These are phyloP conservation scores for Trichopus zeylanicus DNA, from an alignment of 116 monocot species.

Conservation along the genomic window DNA sequence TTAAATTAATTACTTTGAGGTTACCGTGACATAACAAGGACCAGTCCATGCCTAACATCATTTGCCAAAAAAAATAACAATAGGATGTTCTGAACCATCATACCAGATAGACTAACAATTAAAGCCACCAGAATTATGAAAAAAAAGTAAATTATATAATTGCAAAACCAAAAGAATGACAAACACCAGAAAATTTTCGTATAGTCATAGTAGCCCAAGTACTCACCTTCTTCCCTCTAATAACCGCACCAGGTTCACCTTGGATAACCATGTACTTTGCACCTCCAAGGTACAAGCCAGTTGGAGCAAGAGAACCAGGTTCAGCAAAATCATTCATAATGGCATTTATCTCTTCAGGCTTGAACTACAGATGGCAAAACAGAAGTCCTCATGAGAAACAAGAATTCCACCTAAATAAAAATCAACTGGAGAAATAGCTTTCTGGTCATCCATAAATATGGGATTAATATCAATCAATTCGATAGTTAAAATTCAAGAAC, in stretches of 20 bases:
- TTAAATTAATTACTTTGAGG: too few species aligned
- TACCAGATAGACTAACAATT: too few species aligned
- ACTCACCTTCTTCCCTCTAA: constrained; percentile 55
- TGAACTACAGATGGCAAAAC: constrained; percentile 19
- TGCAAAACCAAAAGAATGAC: neutral
- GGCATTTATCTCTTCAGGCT: constrained; percentile 33
- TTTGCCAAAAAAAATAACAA: too few species aligned
- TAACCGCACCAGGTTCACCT: constrained; percentile 52
- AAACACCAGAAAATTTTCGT: neutral
- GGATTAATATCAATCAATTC: neutral
- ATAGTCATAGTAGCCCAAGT: neutral
- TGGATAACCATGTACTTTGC: constrained; percentile 59
- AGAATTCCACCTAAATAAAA: neutral
- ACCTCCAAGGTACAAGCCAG: constrained; percentile 36
- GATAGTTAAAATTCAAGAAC: too few species aligned
- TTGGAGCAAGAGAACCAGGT: constrained; percentile 50
- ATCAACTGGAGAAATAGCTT: neutral
- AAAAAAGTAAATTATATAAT: neutral
- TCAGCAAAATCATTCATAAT: constrained; percentile 52
- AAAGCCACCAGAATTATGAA: too few species aligned
- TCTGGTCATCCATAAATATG: neutral
- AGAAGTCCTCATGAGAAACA: neutral
- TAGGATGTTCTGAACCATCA: too few species aligned
- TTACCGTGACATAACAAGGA: too few species aligned
- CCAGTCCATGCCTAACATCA: too few species aligned